Evolutionary conservation across 208 protist species (phyloP).

Genomic region (Trypanosoma cruzi): DNA sequence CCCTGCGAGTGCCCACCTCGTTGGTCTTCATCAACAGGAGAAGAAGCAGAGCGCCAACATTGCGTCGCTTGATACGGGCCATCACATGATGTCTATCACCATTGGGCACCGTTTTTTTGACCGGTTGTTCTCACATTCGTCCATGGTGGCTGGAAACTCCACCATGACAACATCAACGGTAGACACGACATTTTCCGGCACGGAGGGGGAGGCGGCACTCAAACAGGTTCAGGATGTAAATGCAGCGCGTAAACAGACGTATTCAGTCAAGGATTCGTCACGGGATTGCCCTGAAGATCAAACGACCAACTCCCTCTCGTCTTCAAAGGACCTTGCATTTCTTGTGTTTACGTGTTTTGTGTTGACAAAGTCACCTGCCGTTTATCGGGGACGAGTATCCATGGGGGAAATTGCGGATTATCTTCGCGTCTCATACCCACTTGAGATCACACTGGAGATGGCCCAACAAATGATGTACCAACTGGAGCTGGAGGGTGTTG

Average conservation of each 20-base stretch:
- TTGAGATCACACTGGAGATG: conserved; percentile 42
- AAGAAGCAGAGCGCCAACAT: conserved; percentile 47
- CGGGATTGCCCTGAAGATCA: not conserved
- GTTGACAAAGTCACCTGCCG: conserved; percentile 39
- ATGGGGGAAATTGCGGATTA: conserved; percentile 50
- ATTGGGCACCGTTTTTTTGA: conserved; percentile 67
- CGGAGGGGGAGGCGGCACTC: conserved; percentile 10
- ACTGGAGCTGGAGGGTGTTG: conserved; percentile 36
- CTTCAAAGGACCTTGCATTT: conserved; percentile 31
- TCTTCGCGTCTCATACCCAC: conserved; percentile 46
- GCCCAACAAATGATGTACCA: conserved; percentile 32
- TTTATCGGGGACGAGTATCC: conserved; percentile 44
- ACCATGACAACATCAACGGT: not conserved
- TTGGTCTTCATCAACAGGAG: conserved; percentile 52
- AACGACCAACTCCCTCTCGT: not conserved
- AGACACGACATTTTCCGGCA: conserved; percentile 3
- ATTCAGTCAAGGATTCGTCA: conserved; percentile 3
- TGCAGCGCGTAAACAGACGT: not conserved
- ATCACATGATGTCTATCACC: conserved; percentile 68
- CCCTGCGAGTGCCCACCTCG: conserved; percentile 58
- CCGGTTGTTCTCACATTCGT: conserved; percentile 26
- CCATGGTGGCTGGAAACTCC: not conserved
- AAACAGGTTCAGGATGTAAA: not conserved
- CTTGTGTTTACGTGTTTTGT: conserved; percentile 62
- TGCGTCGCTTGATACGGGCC: conserved; percentile 62